Percentiles rank a stretch among this genome's conserved stretches.
phyloP scores from a whole-genome alignment of 2,329 filamentous ascomycete species.

The Ophiostoma sp. region DNA sequence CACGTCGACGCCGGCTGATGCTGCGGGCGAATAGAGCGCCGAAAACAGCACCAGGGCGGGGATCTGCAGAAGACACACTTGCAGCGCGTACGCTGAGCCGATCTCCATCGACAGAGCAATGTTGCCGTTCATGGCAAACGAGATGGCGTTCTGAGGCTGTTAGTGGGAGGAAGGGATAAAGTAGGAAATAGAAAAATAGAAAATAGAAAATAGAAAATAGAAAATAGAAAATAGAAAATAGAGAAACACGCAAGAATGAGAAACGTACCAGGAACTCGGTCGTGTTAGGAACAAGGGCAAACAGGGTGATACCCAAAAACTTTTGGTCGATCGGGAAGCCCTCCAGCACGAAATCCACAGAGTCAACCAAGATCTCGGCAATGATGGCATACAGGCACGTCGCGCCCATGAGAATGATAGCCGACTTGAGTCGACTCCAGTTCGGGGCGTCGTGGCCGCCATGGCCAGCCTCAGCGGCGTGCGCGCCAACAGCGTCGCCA shows the following conservation, averaged over 20 bases:
- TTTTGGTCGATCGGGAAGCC: conserved; percentile 93
- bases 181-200: background rate
- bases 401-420: conserved; percentile 79
- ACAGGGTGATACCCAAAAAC: conserved; percentile 92
- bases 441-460: conserved; percentile 97
- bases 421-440: conserved; percentile 88
- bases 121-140: conserved; percentile 99
- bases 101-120: conserved; percentile 99
- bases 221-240: conserved; percentile 46
- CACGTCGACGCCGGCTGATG: conserved; percentile 38
- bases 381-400: conserved; percentile 94
- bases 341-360: conserved; percentile 90
- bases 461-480: conserved; percentile 36
- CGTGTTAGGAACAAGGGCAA: conserved; percentile 94
- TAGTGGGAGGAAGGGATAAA: conserved; percentile 32
- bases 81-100: conserved; percentile 90
- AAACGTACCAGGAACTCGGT: conserved; percentile 70
- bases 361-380: conserved; percentile 93
- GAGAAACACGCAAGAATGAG: background rate
- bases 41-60: conserved; percentile 90
- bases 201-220: conserved; percentile 44
- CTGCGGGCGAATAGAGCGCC: conserved; percentile 53
- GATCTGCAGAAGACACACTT: conserved; percentile 92
- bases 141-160: conserved; percentile 71
- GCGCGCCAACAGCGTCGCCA: conserved; percentile 2